Evolutionary conservation across 495 filamentous ascomycete species (phyloP).

Genomic region (Penicillium fimorum): DNA sequence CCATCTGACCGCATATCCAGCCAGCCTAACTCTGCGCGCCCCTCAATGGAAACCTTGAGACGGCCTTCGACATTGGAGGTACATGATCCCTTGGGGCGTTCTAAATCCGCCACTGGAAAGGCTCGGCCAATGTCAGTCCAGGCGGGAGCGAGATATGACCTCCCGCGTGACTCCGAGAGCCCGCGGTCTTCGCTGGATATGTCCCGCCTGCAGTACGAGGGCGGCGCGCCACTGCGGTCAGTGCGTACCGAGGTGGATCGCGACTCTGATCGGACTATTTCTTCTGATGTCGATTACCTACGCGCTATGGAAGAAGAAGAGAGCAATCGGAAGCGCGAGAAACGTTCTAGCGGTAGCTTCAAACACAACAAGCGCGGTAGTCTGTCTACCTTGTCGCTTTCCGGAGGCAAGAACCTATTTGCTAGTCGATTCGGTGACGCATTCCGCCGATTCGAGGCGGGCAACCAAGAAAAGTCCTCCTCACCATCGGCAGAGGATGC

Average conservation of each 20-base stretch:
- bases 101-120: constrained; percentile 62
- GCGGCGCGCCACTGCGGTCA: constrained; percentile 36
- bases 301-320: constrained; percentile 74
- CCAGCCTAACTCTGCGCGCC: constrained; percentile 67
- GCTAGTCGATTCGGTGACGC: constrained; percentile 92
- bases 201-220: constrained; percentile 37
- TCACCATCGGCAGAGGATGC: constrained; percentile 48
- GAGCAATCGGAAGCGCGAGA: constrained; percentile 63
- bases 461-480: constrained; percentile 52
- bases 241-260: constrained; percentile 41
- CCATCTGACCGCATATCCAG: constrained; percentile 46
- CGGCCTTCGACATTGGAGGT: constrained; percentile 62
- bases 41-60: constrained; percentile 71
- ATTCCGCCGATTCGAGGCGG: constrained; percentile 86
- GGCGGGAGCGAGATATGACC: constrained; percentile 73
- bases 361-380: constrained; percentile 82
- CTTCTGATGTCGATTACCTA: constrained; percentile 86
- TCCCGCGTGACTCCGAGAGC: constrained; percentile 64
- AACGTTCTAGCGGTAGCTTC: constrained; percentile 57
- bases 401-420: constrained; percentile 80
- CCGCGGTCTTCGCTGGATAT: constrained; percentile 41
- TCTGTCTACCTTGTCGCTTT: constrained; percentile 70
- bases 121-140: constrained; percentile 73
- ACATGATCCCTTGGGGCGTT: constrained; percentile 55
- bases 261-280: constrained; percentile 53